phyloP scores from a whole-genome alignment of 139 green algal genomes.

The Chlorella sp. region DNA sequence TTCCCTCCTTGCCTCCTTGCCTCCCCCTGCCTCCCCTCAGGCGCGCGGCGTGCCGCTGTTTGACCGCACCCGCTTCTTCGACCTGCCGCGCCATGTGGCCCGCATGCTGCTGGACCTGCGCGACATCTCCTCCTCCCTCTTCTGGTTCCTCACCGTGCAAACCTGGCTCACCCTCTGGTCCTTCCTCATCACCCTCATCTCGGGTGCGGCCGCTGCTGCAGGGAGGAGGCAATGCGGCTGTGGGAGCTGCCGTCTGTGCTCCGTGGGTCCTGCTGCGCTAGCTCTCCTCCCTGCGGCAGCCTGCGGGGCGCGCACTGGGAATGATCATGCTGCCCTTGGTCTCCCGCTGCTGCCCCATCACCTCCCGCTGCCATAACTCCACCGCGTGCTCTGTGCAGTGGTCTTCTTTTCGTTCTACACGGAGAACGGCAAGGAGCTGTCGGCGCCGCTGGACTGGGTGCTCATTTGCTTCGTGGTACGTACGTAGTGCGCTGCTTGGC shows the following conservation, averaged over 20 bases:
- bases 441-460: conserved; percentile 42
- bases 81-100: conserved; percentile 30
- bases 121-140: conserved; percentile 40
- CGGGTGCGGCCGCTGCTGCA: conserved; percentile 5
- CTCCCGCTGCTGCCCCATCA: too few relatives aligned
- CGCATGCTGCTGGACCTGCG: conserved; percentile 42
- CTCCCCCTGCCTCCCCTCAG: conserved; percentile 15
- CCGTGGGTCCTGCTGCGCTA: too few relatives aligned
- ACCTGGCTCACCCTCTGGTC: conserved; percentile 45
- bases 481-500: conserved; percentile 1
- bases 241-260: too few relatives aligned
- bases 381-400: conserved; percentile 29
- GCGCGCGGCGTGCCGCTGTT: conserved; percentile 49
- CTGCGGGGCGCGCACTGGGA: too few relatives aligned
- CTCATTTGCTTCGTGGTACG: conserved; percentile 31
- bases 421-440: conserved; percentile 1
- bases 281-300: too few relatives aligned
- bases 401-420: conserved; percentile 57
- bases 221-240: too few relatives aligned
- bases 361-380: too few relatives aligned
- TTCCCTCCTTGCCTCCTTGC: background rate
- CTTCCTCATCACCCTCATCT: conserved; percentile 42
- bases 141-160: conserved; percentile 52
- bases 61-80: conserved; percentile 27
- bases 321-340: too few relatives aligned